Percentiles rank a stretch among this genome's conserved stretches.
phyloP scores from a whole-genome alignment of 2,329 filamentous ascomycete species.

The Aspergillus sp. region DNA sequence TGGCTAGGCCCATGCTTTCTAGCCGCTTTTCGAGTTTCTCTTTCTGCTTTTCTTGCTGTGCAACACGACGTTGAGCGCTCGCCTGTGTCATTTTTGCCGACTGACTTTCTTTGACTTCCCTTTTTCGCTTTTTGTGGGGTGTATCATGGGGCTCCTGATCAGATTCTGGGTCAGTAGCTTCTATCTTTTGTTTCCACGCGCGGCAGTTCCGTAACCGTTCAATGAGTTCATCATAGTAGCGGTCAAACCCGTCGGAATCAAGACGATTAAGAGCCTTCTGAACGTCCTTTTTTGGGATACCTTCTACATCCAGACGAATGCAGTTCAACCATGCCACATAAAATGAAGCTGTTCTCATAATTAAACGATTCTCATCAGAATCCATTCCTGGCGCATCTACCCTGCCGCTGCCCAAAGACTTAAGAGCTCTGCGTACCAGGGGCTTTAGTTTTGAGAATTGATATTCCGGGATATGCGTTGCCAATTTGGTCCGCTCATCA shows the following conservation, averaged over 20 bases:
- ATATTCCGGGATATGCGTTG: slow-evolving; percentile 15
- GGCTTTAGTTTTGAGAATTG: slow-evolving; percentile 10
- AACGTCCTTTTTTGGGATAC: slow-evolving; percentile 22
- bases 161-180: neutral
- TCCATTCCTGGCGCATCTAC: slow-evolving; percentile 9
- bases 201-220: slow-evolving; percentile 21
- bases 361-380: slow-evolving; percentile 5
- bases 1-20: slow-evolving; percentile 31
- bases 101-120: slow-evolving; percentile 49
- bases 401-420: slow-evolving; percentile 11
- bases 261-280: slow-evolving; percentile 24
- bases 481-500: slow-evolving; percentile 20
- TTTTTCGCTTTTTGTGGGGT: slow-evolving; percentile 50
- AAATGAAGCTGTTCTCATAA: slow-evolving; percentile 27
- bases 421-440: slow-evolving; percentile 17
- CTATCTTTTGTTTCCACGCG: slow-evolving; percentile 9
- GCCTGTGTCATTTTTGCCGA: slow-evolving; percentile 56
- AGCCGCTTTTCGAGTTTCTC: slow-evolving; percentile 32
- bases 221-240: slow-evolving; percentile 32
- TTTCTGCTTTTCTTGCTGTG: slow-evolving; percentile 55
- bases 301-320: slow-evolving; percentile 17
- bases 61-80: slow-evolving; percentile 53
- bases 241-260: slow-evolving; percentile 24
- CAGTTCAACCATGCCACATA: slow-evolving; percentile 36
- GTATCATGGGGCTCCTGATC: slow-evolving; percentile 18